These are phyloP conservation scores for Rutstroemia sp. DNA, from an alignment of 2,329 filamentous ascomycete genomes.

Conservation along the genomic window DNA sequence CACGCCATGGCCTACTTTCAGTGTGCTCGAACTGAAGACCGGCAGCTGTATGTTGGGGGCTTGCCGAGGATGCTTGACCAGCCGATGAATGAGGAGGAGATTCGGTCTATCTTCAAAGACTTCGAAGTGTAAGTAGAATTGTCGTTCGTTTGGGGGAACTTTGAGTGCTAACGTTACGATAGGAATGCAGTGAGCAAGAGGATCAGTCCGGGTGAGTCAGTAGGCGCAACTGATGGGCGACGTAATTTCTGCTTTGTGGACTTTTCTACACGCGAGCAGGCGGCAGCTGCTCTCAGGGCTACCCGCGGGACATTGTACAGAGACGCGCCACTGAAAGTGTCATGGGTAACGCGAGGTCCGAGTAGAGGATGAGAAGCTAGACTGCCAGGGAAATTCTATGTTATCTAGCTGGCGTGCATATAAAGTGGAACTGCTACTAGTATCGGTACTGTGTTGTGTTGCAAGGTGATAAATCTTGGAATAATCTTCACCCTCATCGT, in stretches of 20 bases:
- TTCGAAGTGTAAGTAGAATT: neutral
- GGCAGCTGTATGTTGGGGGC: neutral
- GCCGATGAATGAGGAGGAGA: neutral
- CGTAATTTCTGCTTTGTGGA: neutral
- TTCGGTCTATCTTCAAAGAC: neutral
- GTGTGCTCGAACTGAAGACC: neutral
- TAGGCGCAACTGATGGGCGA: neutral
- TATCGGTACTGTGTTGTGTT: no score
- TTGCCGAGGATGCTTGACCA: conserved; percentile 3
- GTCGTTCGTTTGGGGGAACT: no score
- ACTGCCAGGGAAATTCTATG: no score
- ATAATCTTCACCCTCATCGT: no score
- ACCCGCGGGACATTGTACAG: neutral
- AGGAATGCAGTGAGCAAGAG: neutral
- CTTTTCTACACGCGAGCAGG: neutral
- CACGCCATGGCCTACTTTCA: neutral
- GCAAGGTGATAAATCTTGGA: no score
- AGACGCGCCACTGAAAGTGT: neutral
- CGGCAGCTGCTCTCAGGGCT: neutral
- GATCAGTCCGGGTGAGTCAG: neutral
- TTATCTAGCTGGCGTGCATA: no score
- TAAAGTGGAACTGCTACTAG: no score
- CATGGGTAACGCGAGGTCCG: neutral
- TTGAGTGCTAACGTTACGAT: neutral
- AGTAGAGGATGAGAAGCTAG: no score